phyloP scores from a whole-genome alignment of 495 filamentous ascomycete genomes.

The Astrothelium subdiscretum region DNA sequence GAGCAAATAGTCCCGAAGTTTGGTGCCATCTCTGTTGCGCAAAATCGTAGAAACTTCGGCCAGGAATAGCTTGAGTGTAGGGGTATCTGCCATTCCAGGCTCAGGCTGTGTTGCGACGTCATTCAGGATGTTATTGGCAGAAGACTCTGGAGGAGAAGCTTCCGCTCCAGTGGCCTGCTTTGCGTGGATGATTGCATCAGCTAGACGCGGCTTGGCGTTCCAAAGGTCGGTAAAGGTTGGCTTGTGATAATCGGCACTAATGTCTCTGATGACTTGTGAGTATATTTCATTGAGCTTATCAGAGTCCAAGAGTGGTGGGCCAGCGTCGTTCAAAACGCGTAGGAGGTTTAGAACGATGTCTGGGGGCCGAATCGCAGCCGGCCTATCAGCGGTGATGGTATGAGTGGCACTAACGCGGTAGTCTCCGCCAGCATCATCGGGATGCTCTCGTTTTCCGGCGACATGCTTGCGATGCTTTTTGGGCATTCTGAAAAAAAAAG shows the following conservation, averaged over 20 bases:
- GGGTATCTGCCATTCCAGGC: constrained; percentile 24
- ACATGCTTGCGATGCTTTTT: no score
- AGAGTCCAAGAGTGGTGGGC: background rate
- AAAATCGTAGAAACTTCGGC: constrained; percentile 42
- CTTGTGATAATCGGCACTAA: background rate
- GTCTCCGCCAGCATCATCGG: no score
- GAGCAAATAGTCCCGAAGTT: constrained; percentile 46
- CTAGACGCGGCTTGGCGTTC: background rate
- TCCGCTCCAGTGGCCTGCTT: background rate
- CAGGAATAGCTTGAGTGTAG: constrained; percentile 47
- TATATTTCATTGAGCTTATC: background rate
- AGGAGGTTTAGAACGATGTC: background rate
- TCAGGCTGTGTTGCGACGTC: background rate
- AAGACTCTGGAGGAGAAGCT: background rate
- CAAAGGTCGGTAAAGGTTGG: background rate
- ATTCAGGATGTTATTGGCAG: background rate
- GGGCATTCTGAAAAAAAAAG: no score
- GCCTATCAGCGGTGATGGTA: background rate
- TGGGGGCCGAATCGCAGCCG: background rate
- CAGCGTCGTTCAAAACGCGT: background rate
- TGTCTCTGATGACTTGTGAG: background rate
- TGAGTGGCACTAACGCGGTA: background rate
- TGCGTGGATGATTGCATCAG: background rate
- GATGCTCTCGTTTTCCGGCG: no score
- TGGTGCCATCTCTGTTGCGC: constrained; percentile 39